phyloP scores from a whole-genome alignment of 306 rosid species.

The Ochetophila trinervis region DNA sequence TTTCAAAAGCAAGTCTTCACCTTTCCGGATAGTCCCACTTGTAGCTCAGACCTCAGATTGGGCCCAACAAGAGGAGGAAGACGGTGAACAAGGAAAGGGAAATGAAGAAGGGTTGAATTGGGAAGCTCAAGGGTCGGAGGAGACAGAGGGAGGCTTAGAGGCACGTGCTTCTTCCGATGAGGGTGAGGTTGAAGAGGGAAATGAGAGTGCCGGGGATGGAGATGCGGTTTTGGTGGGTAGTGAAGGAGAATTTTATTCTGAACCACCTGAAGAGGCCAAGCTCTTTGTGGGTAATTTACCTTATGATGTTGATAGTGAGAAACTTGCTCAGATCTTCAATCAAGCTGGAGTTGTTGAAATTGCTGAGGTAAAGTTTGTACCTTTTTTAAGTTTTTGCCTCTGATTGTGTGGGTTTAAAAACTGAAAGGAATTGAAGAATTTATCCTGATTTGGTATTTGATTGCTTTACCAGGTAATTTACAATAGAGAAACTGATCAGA shows the following conservation, averaged over 20 bases:
- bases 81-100: background rate
- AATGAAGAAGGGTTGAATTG: slow-evolving; percentile 7
- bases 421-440: background rate
- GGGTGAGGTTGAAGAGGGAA: slow-evolving; percentile 5
- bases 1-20: slow-evolving; percentile 22
- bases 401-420: background rate
- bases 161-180: slow-evolving; percentile 15
- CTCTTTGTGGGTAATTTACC: slow-evolving; percentile 45
- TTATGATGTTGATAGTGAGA: slow-evolving; percentile 38
- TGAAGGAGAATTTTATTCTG: slow-evolving; percentile 28
- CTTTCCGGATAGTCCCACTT: slow-evolving; percentile 19
- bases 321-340: slow-evolving; percentile 34
- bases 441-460: background rate
- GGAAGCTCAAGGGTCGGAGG: slow-evolving; percentile 4
- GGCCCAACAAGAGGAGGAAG: slow-evolving; percentile 36
- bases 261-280: slow-evolving; percentile 46
- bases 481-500: slow-evolving; percentile 43
- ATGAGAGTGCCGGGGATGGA: slow-evolving; percentile 12
- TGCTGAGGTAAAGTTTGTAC: slow-evolving; percentile 32
- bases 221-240: background rate
- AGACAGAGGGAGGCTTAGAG: slow-evolving; percentile 13
- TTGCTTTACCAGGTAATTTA: slow-evolving; percentile 31
- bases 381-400: background rate
- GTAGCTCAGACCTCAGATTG: slow-evolving; percentile 42
- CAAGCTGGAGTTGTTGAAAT: slow-evolving; percentile 43